A percentile compares a stretch with the other conserved stretches of the same genome.
phyloP scores from a whole-genome alignment of 208 protist genomes.

The Trypanosomatidae sp. region DNA sequence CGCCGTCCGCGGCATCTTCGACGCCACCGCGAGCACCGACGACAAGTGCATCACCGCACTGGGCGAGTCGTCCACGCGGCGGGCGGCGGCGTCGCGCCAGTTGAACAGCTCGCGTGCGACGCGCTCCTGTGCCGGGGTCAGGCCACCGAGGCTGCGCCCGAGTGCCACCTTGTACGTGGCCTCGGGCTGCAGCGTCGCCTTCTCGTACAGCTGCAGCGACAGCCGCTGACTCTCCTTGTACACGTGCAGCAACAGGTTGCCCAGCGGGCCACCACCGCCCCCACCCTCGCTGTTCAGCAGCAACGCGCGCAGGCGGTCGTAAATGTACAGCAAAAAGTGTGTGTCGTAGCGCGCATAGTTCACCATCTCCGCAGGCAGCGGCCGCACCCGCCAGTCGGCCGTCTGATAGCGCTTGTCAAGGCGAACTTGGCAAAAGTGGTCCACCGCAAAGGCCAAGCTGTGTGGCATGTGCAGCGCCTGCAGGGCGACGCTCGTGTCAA shows the following conservation, averaged over 20 bases:
- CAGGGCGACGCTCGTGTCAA: conserved; percentile 96
- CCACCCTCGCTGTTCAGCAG: conserved; percentile 68
- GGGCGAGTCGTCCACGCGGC: conserved; percentile 73
- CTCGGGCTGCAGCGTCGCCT: conserved; percentile 67
- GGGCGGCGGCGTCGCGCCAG: conserved; percentile 66
- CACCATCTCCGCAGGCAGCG: conserved; percentile 94
- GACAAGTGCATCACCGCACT: conserved; percentile 68
- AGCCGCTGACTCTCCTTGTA: conserved; percentile 69
- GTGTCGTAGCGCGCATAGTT: conserved; percentile 97
- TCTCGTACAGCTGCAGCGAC: conserved; percentile 87
- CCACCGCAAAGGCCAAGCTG: conserved; percentile 90
- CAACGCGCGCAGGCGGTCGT: conserved; percentile 83
- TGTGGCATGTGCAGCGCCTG: conserved; percentile 86
- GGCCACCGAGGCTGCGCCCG: conserved; percentile 54
- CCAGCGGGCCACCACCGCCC: conserved; percentile 35
- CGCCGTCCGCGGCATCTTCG: conserved; percentile 65
- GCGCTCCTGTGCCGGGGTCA: conserved; percentile 32
- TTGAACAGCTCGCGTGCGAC: conserved; percentile 69
- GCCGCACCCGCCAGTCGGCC: conserved; percentile 97
- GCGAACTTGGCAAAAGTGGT: conserved; percentile 90
- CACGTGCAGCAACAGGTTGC: conserved; percentile 82
- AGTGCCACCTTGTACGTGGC: conserved; percentile 56
- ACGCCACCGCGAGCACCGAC: conserved; percentile 60
- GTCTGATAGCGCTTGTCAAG: conserved; percentile 97
- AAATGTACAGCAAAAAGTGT: conserved; percentile 97